Base-by-base conservation (phyloP, 768 basidiomycete species). In the Piloderma croceum region DNA sequence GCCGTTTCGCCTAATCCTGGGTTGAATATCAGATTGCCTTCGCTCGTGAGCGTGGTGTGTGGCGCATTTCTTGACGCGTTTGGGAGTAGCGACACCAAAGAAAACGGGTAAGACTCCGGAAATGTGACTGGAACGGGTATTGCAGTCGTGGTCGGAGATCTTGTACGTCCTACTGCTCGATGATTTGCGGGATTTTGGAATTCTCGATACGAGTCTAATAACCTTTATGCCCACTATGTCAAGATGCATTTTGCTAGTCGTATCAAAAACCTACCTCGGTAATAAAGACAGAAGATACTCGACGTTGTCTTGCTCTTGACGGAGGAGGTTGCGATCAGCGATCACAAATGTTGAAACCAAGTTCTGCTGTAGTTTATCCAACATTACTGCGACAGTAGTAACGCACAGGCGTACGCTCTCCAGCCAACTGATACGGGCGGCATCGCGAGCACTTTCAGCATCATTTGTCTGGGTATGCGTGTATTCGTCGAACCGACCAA, bases 61-160 rank as follows among this genome's bases (percentile, higher is more conserved):
- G 65, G 64, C 13, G 67, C 63, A 36, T 63, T 69, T 12, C 68
- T 64, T 27, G 68, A 66, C 21, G 67, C 53, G 41, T 78, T 79
- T 3, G 88, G 84, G 18, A 82, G 61, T 23, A 79, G 70, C 0
- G 84, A 70, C 19, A 90, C 53, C 15, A 98, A 70, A 5, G 90
- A 82, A 60, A 96, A 92, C 0, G 94, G 94, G 58, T 97, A 92
- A 0, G 92, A 84, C 48, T 91, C 86, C 0, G 94, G 94, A 64
- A 97, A 97, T 1, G 87, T 84, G 32, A 88, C 79, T 1, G 91
- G 92, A 2, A 74, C 57, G 2, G 68, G 56, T 17, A 79, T 63
- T 35, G 80, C 76, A 20, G 70, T 63, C 3, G 82, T 79, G 2
- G 76, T 70, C 2, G 71, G 68, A 0, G 82, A 73, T 34, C 74